A percentile compares a stretch with the other conserved stretches of the same genome.
phyloP scores from a whole-genome alignment of 1,139 yeast species.

The Meyerozyma carpophila region DNA sequence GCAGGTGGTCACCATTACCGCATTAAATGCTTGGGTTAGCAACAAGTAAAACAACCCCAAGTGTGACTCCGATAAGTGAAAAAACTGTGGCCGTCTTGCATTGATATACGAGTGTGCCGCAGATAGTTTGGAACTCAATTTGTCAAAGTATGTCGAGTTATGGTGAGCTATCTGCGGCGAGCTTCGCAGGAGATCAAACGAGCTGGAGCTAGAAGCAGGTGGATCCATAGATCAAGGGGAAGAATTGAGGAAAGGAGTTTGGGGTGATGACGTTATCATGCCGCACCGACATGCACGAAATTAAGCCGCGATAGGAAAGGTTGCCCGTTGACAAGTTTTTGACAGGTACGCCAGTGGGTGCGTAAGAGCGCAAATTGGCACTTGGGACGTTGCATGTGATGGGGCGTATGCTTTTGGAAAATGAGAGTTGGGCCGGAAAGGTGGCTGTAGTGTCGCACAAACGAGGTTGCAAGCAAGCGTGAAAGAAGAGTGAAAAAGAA shows the following conservation, averaged over 20 bases:
- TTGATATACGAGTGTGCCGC: not conserved
- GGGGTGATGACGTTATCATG: not conserved
- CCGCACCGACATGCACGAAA: not conserved
- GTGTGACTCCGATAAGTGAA: conserved; percentile 11
- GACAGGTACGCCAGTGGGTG: not conserved
- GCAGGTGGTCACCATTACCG: conserved; percentile 71
- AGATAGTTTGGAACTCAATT: not conserved
- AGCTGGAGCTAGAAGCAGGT: not conserved
- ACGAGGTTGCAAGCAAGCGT: too few relatives aligned
- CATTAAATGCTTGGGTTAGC: conserved; percentile 65
- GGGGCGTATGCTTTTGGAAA: too few relatives aligned
- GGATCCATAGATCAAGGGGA: not conserved
- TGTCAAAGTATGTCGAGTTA: not conserved
- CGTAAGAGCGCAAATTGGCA: not conserved
- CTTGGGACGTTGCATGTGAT: too few relatives aligned
- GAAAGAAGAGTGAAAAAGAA: too few relatives aligned
- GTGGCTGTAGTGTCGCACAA: too few relatives aligned
- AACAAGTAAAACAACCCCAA: conserved; percentile 40
- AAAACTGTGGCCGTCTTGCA: not conserved
- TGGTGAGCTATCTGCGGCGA: not conserved
- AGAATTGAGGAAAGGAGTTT: not conserved
- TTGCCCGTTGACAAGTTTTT: not conserved
- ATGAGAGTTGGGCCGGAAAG: too few relatives aligned
- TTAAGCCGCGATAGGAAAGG: not conserved
- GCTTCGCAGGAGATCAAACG: not conserved